phyloP scores from a whole-genome alignment of 495 filamentous ascomycete species.

The Cudoniella acicularis region DNA sequence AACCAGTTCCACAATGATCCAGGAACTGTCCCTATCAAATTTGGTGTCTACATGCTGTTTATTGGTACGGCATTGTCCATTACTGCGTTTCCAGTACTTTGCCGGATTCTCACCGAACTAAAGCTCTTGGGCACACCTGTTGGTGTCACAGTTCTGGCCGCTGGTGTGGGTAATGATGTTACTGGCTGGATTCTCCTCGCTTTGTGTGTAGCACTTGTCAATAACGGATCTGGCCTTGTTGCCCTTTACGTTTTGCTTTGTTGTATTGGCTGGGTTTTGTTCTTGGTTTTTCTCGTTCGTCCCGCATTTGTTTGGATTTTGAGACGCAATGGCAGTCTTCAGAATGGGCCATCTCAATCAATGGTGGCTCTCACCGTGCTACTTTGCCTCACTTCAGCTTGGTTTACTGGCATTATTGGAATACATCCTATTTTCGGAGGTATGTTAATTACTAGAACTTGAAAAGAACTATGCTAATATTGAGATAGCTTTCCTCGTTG shows the following conservation, averaged over 20 bases:
- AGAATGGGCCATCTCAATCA: conserved; percentile 87
- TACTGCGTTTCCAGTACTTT: conserved; percentile 94
- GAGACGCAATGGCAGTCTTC: conserved; percentile 67
- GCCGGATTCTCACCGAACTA: conserved; percentile 89
- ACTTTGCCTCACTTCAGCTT: conserved; percentile 76
- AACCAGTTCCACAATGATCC: conserved; percentile 67
- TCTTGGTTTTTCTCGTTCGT: conserved; percentile 71
- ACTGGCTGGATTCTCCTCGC: conserved; percentile 88
- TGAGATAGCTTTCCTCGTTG: conserved; percentile 66
- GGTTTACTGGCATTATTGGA: conserved; percentile 93
- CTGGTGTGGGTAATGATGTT: conserved; percentile 94
- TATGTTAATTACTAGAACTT: not conserved
- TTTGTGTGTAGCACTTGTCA: conserved; percentile 90
- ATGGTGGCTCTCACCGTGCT: conserved; percentile 82
- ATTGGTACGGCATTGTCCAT: conserved; percentile 92
- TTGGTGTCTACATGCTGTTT: conserved; percentile 86
- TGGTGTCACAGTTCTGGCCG: conserved; percentile 86
- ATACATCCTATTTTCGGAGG: conserved; percentile 80
- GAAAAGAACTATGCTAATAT: conserved; percentile 18
- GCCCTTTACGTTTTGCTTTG: conserved; percentile 84
- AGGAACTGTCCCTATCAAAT: conserved; percentile 59
- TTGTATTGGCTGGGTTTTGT: conserved; percentile 70
- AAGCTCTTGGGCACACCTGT: conserved; percentile 83
- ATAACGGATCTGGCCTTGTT: conserved; percentile 77
- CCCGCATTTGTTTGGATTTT: conserved; percentile 77